Base-by-base conservation (phyloP, 805 yeast genomes). In the Ogataea methanolica region DNA sequence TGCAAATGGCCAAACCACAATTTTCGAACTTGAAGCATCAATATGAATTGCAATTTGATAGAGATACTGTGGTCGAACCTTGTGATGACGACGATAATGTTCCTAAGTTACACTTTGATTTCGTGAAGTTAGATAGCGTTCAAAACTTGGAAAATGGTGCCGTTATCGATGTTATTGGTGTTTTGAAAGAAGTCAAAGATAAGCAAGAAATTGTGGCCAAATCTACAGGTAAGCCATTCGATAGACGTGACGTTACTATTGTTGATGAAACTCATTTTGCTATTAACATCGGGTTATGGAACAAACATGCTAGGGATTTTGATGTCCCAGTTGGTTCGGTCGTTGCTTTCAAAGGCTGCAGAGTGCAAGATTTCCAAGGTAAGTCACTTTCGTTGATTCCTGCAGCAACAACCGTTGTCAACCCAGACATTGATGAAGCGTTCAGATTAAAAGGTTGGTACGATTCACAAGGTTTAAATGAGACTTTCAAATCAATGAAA, bases 371-470 rank as follows among this genome's bases (percentile, higher is more conserved):
- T 62, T 94, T 88, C 65, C 83, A 84, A 49, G 97, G 97, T 23
- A 82, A 92, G 62, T 77, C 88, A 14, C 72, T 94, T 55, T 84
- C 96, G 1, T 76, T 90, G 65, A 82, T 91, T 22, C 88, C 84
- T 51, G 76, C 88, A 11, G 90, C 96, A 19, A 77, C 87, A 1
- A 69, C 94, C 53, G 66, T 82, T 35, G 76, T 87, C 12, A 88
- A 88, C 59, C 99, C 99, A 2, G 97, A 91, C 61, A 78, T 87
- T 21, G 83, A 88, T 17, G 97, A 89, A 64, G 92, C 97, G 4
- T 89, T 82, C 65, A 76, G 80, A 46, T 76, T 94, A 56, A 88
- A 89, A 66, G 98, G 98, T 6, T 94, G 99, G 99, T 94, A 82
- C 61, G 96, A 89, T 60, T 78, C 85, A 37, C 81, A 78, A 56